Evolutionary conservation across 2,329 filamentous ascomycete species (phyloP).

Genomic region (Kalaharituber pfeilii): DNA sequence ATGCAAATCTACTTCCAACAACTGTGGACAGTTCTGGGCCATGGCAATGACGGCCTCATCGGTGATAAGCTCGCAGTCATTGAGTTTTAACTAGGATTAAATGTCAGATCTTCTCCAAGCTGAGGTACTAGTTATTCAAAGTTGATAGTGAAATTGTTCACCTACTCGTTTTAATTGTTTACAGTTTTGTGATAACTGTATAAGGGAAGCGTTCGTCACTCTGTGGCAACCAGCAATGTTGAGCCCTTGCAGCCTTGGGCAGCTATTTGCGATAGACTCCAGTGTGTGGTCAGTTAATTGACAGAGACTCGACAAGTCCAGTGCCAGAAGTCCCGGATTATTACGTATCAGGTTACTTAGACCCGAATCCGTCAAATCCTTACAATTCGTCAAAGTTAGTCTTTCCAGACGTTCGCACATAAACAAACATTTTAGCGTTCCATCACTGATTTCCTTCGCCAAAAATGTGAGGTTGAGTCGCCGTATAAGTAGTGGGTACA

Average conservation of each 20-base stretch:
- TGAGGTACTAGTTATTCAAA: slow-evolving; percentile 3
- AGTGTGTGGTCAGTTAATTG: slow-evolving; percentile 71
- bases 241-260: slow-evolving; percentile 69
- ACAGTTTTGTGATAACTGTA: slow-evolving; percentile 64
- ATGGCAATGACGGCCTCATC: slow-evolving; percentile 72
- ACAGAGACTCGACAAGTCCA: slow-evolving; percentile 72
- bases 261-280: slow-evolving; percentile 59
- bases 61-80: slow-evolving; percentile 71
- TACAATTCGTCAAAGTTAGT: slow-evolving; percentile 80
- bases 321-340: slow-evolving; percentile 64
- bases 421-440: slow-evolving; percentile 64
- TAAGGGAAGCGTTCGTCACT: slow-evolving; percentile 73
- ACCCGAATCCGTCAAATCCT: slow-evolving; percentile 64
- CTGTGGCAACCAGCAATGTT: slow-evolving; percentile 77
- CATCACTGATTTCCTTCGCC: slow-evolving; percentile 63
- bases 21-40: slow-evolving; percentile 72
- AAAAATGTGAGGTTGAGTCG: slow-evolving; percentile 76
- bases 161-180: slow-evolving; percentile 46
- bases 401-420: slow-evolving; percentile 84
- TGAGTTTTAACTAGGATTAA: slow-evolving; percentile 61
- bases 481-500: slow-evolving; percentile 79
- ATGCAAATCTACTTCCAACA: slow-evolving; percentile 90
- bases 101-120: not conserved
- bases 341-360: slow-evolving; percentile 61
- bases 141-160: no score